Evolutionary conservation across 495 filamentous ascomycete species (phyloP), one percentile per base, ranked within the genome.

Genomic region (Daldinia concentrica): DNA sequence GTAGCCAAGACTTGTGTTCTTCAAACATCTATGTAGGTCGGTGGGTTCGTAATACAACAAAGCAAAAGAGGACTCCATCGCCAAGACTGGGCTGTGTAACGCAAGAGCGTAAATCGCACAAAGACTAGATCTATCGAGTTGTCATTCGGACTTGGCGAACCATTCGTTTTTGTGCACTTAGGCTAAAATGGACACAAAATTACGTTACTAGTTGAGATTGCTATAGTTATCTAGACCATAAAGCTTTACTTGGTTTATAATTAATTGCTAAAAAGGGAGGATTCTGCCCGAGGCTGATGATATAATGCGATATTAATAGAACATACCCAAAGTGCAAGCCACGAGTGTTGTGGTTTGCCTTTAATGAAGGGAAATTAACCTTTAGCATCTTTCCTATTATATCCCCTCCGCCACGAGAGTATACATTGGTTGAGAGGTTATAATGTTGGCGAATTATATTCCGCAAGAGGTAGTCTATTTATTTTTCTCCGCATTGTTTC

Each of bases 71-170:
- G 39, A 41, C 17, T 19, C 43, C 43, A 12, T 48, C 43, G 43
- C 43, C 43, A 48, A 48, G 43, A 17, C 43, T 19, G 17, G 7
- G 19, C 43, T 17, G 43, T 19, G 34, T 12, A 36, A 36, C 12
- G 9, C 34, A 3, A 12, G 14, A 36, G 34, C 14, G 34, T 36
- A 14, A 36, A 36, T 34, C 34, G 34, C 17, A 45, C 41, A 45
- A 22, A 22, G 41, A 45, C 41, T 45, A 45, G 41, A 45, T 45
- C 41, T 45, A 22, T 45, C 41, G 41, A 45, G 41, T 45, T 45
- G 15, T 3, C 41, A n/a, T 41, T 41, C 37, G 37, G 41, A 45
- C 41, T 45, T 45, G 41, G 7, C 41, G 17, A 45, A 17, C 41
- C n/a, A 8, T 9, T 45, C 17, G 17, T 45, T 2, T 45, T 19